Conservation (phyloP, 2,329 filamentous ascomycete species). For the Alternaria infectoria region DNA sequence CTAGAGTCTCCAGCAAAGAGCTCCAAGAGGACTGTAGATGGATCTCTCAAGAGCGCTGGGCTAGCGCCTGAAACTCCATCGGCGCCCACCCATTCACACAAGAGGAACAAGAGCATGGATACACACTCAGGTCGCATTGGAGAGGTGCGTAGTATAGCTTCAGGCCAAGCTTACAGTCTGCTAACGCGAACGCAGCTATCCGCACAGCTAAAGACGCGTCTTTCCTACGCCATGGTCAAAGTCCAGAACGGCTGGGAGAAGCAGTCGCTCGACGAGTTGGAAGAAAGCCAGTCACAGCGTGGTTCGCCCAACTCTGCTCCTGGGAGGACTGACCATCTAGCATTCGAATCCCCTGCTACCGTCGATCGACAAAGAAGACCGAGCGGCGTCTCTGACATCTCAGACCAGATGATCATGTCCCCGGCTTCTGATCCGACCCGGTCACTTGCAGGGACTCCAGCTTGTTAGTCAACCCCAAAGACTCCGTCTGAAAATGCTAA, state of each 20-base stretch:
- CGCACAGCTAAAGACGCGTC: conserved; percentile 77
- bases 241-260: conserved; percentile 86
- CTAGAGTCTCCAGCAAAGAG: conserved; percentile 53
- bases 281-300: conserved; percentile 73
- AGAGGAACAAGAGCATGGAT: conserved; percentile 73
- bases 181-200: conserved; percentile 65
- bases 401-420: conserved; percentile 44
- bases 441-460: conserved; percentile 31
- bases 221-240: conserved; percentile 94
- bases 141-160: conserved; percentile 65
- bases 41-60: conserved; percentile 63
- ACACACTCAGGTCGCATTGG: conserved; percentile 74
- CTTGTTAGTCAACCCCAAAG: conserved; percentile 21
- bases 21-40: conserved; percentile 79
- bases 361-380: conserved; percentile 39
- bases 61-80: conserved; percentile 14
- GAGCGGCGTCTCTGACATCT: conserved; percentile 45
- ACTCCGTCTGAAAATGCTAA: background rate
- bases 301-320: conserved; percentile 68
- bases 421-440: conserved; percentile 37
- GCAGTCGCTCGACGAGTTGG: conserved; percentile 77
- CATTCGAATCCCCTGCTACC: conserved; percentile 40
- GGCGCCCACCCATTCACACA: conserved; percentile 59
- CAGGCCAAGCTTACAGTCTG: conserved; percentile 14
- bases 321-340: conserved; percentile 49